These are phyloP conservation scores for Metrosideros polymorpha DNA, from an alignment of 441 rosid species.

Conservation along the genomic window DNA sequence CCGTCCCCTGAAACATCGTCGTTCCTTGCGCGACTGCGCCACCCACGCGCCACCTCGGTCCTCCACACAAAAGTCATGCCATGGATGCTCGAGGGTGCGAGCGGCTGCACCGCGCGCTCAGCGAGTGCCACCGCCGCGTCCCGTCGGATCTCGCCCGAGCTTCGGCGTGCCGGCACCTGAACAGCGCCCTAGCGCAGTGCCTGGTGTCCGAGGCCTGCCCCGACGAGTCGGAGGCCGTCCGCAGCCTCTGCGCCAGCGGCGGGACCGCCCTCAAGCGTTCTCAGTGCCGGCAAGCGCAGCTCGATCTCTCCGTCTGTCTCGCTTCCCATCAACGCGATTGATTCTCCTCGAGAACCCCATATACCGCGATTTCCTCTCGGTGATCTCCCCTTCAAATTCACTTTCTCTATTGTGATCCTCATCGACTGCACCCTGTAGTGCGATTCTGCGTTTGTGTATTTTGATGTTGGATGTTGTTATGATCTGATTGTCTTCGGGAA, in stretches of 20 bases:
- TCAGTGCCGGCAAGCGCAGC: constrained; percentile 71
- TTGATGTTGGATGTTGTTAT: neutral
- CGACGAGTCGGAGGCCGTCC: constrained; percentile 66
- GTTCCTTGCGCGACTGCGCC: neutral
- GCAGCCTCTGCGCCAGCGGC: constrained; percentile 59
- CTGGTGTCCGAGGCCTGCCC: constrained; percentile 60
- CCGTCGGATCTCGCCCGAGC: constrained; percentile 34
- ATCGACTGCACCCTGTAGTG: neutral
- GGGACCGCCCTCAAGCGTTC: constrained; percentile 74
- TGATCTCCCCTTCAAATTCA: neutral
- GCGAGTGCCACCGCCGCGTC: constrained; percentile 62
- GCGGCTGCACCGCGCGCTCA: constrained; percentile 50
- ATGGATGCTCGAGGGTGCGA: constrained; percentile 27
- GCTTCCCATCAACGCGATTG: constrained; percentile 34
- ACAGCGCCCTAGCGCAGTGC: constrained; percentile 67
- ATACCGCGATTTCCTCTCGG: neutral
- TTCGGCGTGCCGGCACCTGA: constrained; percentile 67
- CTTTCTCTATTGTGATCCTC: neutral
- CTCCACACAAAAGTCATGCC: neutral
- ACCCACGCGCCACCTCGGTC: neutral
- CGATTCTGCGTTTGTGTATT: neutral
- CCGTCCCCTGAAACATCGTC: neutral
- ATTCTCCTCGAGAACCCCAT: neutral
- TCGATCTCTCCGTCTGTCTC: constrained; percentile 65
- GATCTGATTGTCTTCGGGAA: neutral